Evolutionary conservation across 805 yeast genomes (phyloP), one percentile per base, ranked within the genome.

Genomic region (Saccharomyces mikatae): DNA sequence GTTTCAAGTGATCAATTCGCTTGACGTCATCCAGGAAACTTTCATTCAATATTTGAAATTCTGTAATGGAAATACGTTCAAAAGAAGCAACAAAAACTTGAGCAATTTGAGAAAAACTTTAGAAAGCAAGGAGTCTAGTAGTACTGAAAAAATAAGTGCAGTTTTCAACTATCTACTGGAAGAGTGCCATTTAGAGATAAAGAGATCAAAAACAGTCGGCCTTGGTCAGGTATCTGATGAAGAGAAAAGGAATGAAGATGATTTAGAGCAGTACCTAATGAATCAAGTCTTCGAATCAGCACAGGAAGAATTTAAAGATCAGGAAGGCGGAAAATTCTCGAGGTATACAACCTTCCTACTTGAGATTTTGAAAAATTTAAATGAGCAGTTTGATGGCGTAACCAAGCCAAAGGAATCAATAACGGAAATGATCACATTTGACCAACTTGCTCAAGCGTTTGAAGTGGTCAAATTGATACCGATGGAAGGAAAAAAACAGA

Each of bases 381-480:
- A 57, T 22, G 44, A 36, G 11, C 44, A 13, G 44, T 36, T 36
- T 36, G 17, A 36, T 17, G 44, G 44, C 11, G 13, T 36, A 3
- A 36, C 17, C 22, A 55, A 55, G 50, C 52, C 47, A 9, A 59
- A 57, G 17, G 46, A 48, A n/a, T 47, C 48, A 21, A 29, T 54
- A 6, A 55, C 58, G 6, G 49, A 56, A 6, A 52, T 54, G 22
- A 48, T 61, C 11, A 47, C 66, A 1, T 52, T 77, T 3, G 77
- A 74, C 6, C 65, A 69, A 48, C 58, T 70, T 48, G 69, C 66
- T 0, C 57, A 68, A n/a, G 59, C 74, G 1, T 80, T 77, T 58
- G 75, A 74, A 46, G 50, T 76, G 4, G 67, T 80, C 0, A 74
- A 77, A 41, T 68, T 71, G 48, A 52, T 78, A 1, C 65, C 71